Conservation (phyloP, 2,329 filamentous ascomycete genomes). For the Pezicula neosporulosa region DNA sequence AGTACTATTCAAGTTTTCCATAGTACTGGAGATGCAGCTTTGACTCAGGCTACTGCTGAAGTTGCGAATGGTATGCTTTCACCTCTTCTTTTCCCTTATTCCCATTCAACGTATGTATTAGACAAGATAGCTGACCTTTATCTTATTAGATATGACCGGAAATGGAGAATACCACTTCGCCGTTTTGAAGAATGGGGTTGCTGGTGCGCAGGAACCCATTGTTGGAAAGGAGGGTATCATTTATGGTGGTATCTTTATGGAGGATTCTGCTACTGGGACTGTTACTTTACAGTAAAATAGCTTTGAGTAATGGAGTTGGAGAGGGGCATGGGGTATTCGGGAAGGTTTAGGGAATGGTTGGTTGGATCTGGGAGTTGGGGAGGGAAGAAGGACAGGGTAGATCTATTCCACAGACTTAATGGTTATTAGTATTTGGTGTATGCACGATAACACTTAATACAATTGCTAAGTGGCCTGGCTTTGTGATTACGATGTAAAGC, state of each 20-base stretch:
- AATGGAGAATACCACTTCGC: constrained; percentile 59
- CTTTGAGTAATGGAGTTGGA: not conserved
- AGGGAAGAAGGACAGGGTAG: too few relatives aligned
- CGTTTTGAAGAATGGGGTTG: constrained; percentile 52
- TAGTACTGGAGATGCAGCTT: constrained; percentile 41
- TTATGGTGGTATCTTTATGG: constrained; percentile 48
- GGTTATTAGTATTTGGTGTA: too few relatives aligned
- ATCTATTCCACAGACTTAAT: too few relatives aligned
- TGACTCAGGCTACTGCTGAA: constrained; percentile 42
- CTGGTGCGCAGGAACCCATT: constrained; percentile 39
- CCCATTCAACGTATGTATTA: too few relatives aligned
- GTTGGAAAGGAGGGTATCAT: constrained; percentile 47
- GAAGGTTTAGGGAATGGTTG: too few relatives aligned
- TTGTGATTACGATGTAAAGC: too few relatives aligned
- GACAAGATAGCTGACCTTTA: too few relatives aligned
- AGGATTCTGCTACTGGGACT: constrained; percentile 40
- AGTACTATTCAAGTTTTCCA: constrained; percentile 55
- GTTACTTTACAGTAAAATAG: constrained; percentile 24
- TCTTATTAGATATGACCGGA: constrained; percentile 29
- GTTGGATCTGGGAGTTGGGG: too few relatives aligned
- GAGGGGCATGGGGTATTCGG: too few relatives aligned
- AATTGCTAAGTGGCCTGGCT: too few relatives aligned
- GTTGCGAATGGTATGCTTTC: constrained; percentile 42
- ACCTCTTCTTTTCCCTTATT: too few relatives aligned
- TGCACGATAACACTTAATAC: too few relatives aligned